Evolutionary conservation across 2,329 filamentous ascomycete genomes (phyloP), one percentile per base, ranked within the genome.

Genomic region (Pseudocercospora pini-densiflorae): DNA sequence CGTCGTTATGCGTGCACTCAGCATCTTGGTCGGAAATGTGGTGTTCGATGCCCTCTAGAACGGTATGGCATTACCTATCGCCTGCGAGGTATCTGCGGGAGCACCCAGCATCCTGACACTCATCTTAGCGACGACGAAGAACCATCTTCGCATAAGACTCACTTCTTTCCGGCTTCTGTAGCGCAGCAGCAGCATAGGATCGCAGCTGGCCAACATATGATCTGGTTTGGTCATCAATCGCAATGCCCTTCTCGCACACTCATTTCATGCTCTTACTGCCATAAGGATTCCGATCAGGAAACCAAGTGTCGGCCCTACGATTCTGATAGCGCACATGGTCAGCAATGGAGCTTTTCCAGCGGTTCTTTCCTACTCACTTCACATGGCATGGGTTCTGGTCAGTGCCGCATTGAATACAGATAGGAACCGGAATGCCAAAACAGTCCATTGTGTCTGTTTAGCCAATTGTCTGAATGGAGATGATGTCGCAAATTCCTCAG

Each of bases 301-400:
- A 12, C 77, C 77, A 4, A 78, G 68, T 5, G 77, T 79, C n/a
- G 77, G 77, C 10, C 77, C 77, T 7, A 79, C 77, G 8, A 79
- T 68, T 58, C 65, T 67, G 29, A 27, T 5, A 3, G 59, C 29
- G 45, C 10, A 24, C 49, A 31, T 16, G 14, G 27, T 62, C 47
- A 62, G 59, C 31, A 23, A 5, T 43, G 40, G 5, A 19, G 29
- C 21, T 31, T 55, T 10, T 36, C 33, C 33, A 10, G 10, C 5
- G 12, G 5, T 36, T 16, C 19, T 12, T n/a, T 10, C 8, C 55
- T 12, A 57, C 65, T 10, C 33, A 67, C 69, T 79, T 79, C 64
- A 78, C 68, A 60, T 79, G 76, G 70, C 77, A 79, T 21, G 77
- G 77, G 55, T 79, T 79, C 62, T 79, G 76, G 51, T 79, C 68